These are phyloP conservation scores for Tetradesmus obliquus DNA, from an alignment of 139 green algal species.

Conservation along the genomic window DNA sequence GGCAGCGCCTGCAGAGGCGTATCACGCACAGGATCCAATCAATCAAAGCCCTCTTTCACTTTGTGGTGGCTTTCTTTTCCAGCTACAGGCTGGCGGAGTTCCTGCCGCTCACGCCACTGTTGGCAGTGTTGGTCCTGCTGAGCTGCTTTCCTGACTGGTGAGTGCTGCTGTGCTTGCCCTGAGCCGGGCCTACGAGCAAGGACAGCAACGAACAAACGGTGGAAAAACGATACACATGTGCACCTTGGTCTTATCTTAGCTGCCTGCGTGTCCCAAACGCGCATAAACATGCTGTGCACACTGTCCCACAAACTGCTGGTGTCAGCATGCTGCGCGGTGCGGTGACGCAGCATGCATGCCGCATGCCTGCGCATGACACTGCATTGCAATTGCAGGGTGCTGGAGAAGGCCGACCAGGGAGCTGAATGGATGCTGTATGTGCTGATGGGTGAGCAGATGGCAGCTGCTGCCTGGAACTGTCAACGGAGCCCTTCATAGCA, in stretches of 20 bases:
- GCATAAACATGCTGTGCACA: neutral
- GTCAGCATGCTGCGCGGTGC: neutral
- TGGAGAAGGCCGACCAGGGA: neutral
- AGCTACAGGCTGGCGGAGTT: neutral
- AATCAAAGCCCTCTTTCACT: neutral
- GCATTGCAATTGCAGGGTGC: neutral
- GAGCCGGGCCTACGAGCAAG: neutral
- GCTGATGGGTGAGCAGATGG: neutral
- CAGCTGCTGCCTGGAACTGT: neutral
- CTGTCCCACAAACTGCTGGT: neutral
- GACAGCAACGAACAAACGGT: neutral
- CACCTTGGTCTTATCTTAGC: neutral
- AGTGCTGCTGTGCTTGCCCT: neutral
- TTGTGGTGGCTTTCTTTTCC: neutral
- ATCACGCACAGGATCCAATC: neutral
- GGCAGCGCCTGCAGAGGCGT: neutral
- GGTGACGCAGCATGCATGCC: neutral
- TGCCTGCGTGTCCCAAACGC: neutral
- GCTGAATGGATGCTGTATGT: conserved; percentile 5
- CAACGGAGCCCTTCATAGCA: neutral
- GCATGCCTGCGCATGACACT: neutral
- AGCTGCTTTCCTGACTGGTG: neutral
- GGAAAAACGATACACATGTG: neutral
- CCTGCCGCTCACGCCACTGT: neutral
- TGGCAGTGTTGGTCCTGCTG: neutral